Percentiles rank a stretch among this genome's conserved stretches.
These are phyloP conservation scores for Kalanchoe fedtschenkoi DNA, from an alignment of 164 flowering plant species.

Conservation along the genomic window DNA sequence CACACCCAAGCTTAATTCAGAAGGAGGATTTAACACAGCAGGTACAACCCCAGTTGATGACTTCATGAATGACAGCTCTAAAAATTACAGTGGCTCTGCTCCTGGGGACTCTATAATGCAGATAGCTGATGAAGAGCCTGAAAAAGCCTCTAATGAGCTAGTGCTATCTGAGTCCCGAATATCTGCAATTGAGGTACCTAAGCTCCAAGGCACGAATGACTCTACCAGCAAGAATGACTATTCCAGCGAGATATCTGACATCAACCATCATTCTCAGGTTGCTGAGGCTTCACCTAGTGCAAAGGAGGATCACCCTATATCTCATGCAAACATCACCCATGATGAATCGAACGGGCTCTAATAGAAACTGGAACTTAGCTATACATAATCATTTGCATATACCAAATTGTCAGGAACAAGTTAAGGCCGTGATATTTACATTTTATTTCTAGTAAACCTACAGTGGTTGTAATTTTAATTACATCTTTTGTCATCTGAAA, in stretches of 20 bases:
- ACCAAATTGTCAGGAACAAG: no score
- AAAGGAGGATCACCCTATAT: no score
- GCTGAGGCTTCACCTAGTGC: no score
- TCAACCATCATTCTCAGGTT: neutral
- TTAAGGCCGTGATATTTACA: no score
- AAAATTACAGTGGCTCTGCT: constrained; percentile 13
- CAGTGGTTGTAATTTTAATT: no score
- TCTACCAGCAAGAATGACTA: neutral
- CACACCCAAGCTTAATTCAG: neutral
- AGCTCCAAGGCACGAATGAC: neutral
- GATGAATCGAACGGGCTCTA: no score
- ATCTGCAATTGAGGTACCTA: neutral
- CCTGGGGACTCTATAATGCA: neutral
- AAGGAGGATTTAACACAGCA: neutral
- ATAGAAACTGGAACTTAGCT: no score
- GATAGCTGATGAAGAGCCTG: neutral
- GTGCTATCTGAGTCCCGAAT: neutral
- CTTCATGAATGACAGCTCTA: constrained; percentile 7
- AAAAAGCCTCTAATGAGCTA: neutral
- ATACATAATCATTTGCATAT: no score
- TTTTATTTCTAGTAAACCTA: no score
- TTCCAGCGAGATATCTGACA: neutral
- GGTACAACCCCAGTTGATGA: constrained; percentile 10
- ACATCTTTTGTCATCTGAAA: no score
- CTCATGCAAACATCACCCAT: no score